Evolutionary conservation across 208 protist genomes (phyloP).

Genomic region (Trichomonas gallinae): DNA sequence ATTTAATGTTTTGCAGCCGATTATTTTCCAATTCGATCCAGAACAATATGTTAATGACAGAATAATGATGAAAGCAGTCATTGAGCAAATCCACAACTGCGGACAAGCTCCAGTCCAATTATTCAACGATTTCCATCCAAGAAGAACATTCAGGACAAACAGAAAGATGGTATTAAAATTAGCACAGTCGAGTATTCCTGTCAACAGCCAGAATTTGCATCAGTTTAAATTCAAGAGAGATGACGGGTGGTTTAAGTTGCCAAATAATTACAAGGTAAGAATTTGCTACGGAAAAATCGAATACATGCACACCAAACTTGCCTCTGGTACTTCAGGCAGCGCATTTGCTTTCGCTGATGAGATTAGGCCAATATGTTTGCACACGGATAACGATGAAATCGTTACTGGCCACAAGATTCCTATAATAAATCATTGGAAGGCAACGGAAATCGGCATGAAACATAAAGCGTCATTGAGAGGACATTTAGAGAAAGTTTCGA

Average conservation of each 20-base stretch:
- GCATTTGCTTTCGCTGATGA: not conserved
- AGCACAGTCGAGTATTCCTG: not conserved
- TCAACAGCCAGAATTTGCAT: not conserved
- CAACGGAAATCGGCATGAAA: not conserved
- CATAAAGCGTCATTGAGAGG: not conserved
- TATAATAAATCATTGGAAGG: not conserved
- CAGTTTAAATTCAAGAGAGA: not conserved
- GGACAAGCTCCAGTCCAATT: not conserved
- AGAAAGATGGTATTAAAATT: not conserved
- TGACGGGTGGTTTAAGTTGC: not conserved
- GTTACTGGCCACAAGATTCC: not conserved
- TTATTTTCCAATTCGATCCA: not conserved
- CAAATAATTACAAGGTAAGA: not conserved
- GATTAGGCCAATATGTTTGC: not conserved
- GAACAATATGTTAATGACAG: not conserved
- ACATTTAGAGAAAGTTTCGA: not conserved
- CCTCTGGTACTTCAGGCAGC: no score
- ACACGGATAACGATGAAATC: not conserved
- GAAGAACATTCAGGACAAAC: not conserved
- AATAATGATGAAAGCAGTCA: not conserved
- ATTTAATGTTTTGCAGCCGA: not conserved
- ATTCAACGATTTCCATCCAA: not conserved
- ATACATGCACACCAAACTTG: not conserved
- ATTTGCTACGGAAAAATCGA: not conserved
- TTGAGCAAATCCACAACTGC: not conserved